Evolutionary conservation across 2,329 filamentous ascomycete species (phyloP).

Genomic region (Fusarium sororula): DNA sequence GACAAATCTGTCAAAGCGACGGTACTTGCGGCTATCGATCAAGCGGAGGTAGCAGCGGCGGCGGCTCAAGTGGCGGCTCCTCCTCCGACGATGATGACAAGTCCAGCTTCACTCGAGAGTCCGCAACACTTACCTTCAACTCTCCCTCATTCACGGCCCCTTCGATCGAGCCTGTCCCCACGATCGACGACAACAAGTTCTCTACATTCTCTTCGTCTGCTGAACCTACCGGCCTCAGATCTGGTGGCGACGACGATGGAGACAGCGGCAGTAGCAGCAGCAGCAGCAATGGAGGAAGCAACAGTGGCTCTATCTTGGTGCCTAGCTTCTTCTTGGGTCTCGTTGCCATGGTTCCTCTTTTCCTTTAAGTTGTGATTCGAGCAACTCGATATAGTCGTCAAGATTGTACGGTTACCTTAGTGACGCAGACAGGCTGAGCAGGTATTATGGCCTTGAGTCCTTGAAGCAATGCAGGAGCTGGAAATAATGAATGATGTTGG

Average conservation of each 20-base stretch:
- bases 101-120: constrained; percentile 9
- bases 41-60: constrained; percentile 8
- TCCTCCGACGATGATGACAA: background rate
- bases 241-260: constrained; percentile 25
- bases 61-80: constrained; percentile 22
- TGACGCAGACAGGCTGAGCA: background rate
- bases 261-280: constrained; percentile 4
- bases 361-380: constrained; percentile 31
- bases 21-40: constrained; percentile 28
- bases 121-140: constrained; percentile 5
- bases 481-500: constrained; percentile 19
- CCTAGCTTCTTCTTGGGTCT: constrained; percentile 38
- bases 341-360: constrained; percentile 38
- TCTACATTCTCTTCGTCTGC: constrained; percentile 7
- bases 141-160: constrained; percentile 27
- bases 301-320: constrained; percentile 25
- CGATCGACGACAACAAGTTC: background rate
- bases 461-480: background rate
- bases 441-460: background rate
- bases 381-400: background rate
- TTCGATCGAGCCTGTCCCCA: constrained; percentile 27
- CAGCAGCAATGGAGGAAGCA: background rate
- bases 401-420: background rate
- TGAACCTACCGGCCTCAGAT: constrained; percentile 16
- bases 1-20: constrained; percentile 35